Evolutionary conservation across 108 stramenopile species (phyloP).

Genomic region (Nitzschia palea): DNA sequence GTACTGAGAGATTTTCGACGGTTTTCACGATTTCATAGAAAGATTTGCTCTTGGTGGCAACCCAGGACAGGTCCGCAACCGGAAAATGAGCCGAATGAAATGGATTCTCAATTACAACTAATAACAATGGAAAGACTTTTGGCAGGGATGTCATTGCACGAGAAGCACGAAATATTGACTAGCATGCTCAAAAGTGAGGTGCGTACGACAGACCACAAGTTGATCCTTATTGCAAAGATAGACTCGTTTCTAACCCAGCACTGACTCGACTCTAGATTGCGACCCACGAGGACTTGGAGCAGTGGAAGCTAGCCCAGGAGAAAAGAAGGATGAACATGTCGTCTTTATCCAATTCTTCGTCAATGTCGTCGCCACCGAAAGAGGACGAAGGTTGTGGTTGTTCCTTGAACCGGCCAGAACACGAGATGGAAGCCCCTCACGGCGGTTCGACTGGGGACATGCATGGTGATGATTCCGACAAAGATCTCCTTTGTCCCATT

Average conservation of each 20-base stretch:
- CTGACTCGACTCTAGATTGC: neutral
- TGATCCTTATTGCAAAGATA: too few species aligned
- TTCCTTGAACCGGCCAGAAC: too few species aligned
- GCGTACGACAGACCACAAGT: neutral
- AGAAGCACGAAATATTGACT: conserved; percentile 1
- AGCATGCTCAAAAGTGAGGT: conserved; percentile 6
- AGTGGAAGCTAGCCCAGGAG: neutral
- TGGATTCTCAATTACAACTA: neutral
- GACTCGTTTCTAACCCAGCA: neutral
- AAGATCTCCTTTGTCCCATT: conserved; percentile 22
- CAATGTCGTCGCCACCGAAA: too few species aligned
- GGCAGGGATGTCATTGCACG: neutral
- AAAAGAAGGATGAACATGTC: too few species aligned
- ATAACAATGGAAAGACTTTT: conserved; percentile 4
- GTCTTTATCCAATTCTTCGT: too few species aligned
- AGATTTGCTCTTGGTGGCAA: conserved; percentile 13
- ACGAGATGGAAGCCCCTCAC: too few species aligned
- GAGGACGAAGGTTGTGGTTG: too few species aligned
- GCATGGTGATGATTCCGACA: too few species aligned
- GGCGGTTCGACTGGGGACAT: too few species aligned
- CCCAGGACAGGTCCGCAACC: conserved; percentile 14
- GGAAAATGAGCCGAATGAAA: neutral
- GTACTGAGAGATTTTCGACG: conserved; percentile 5
- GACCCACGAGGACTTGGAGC: neutral
- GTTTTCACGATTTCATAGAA: conserved; percentile 1